Conservation (phyloP, 2,329 filamentous ascomycete genomes). For the Botrytis galanthina region DNA sequence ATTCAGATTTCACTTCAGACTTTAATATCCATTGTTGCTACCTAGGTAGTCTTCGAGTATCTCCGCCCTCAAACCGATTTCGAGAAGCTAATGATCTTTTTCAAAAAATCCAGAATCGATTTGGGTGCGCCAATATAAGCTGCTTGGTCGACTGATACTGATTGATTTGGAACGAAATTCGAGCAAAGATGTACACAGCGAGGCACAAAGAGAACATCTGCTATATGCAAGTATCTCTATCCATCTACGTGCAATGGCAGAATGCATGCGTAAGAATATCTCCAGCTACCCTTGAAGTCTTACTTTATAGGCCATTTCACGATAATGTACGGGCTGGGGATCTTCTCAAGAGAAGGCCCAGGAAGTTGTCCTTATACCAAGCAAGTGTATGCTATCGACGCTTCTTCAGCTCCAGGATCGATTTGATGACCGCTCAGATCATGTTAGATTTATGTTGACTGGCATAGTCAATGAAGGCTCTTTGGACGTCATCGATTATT, state of each 20-base stretch:
- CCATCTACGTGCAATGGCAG: background rate
- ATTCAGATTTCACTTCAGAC: too few species aligned
- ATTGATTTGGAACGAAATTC: background rate
- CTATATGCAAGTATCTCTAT: background rate
- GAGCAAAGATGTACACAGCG: background rate
- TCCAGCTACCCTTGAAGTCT: background rate
- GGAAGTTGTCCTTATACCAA: background rate
- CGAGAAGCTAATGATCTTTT: too few species aligned
- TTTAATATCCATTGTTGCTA: too few species aligned
- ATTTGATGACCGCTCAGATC: background rate
- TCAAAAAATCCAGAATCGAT: too few species aligned
- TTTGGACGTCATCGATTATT: background rate
- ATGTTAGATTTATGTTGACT: background rate
- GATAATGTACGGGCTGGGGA: background rate
- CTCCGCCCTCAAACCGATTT: too few species aligned
- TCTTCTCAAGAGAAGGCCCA: background rate
- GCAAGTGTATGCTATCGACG: background rate
- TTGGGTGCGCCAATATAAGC: background rate
- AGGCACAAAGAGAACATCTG: background rate
- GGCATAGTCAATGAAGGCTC: background rate
- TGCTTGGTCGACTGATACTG: background rate
- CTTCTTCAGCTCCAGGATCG: background rate
- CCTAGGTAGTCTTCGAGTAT: too few species aligned
- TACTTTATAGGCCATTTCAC: background rate
- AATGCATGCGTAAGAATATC: background rate